These are phyloP conservation scores for Camelina laxa DNA, from an alignment of 345 rosid genomes.

Conservation along the genomic window DNA sequence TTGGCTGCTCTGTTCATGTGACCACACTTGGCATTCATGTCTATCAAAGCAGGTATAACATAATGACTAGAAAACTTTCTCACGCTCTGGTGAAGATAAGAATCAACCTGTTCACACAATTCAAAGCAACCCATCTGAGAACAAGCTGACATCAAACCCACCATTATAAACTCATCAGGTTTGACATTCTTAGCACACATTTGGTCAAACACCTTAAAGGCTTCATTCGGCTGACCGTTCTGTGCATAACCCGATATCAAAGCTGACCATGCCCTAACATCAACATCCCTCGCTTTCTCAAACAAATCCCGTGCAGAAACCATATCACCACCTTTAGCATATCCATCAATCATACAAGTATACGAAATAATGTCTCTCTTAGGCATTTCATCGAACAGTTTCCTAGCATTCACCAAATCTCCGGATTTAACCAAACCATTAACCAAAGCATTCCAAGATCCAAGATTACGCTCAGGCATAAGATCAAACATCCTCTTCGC, in stretches of 20 bases:
- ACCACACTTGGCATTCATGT: slow-evolving; percentile 86
- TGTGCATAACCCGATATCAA: slow-evolving; percentile 69
- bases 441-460: slow-evolving; percentile 72
- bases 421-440: slow-evolving; percentile 56
- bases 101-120: slow-evolving; percentile 65
- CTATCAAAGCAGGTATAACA: slow-evolving; percentile 66
- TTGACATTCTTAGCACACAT: slow-evolving; percentile 49
- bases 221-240: slow-evolving; percentile 64
- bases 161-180: slow-evolving; percentile 67
- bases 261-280: slow-evolving; percentile 63
- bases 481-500: slow-evolving; percentile 55
- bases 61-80: slow-evolving; percentile 50
- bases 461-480: slow-evolving; percentile 63
- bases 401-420: slow-evolving; percentile 62
- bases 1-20: slow-evolving; percentile 61
- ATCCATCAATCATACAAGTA: slow-evolving; percentile 80
- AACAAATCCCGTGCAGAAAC: slow-evolving; percentile 56
- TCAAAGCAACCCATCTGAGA: slow-evolving; percentile 65
- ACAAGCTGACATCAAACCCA: slow-evolving; percentile 76
- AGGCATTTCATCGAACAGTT: slow-evolving; percentile 71
- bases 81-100: slow-evolving; percentile 50
- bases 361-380: slow-evolving; percentile 65
- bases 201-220: slow-evolving; percentile 47
- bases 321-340: slow-evolving; percentile 65
- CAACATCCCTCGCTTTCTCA: slow-evolving; percentile 52